Conservation (phyloP, 2,329 filamentous ascomycete species). For the Fusarium anthophilum region DNA sequence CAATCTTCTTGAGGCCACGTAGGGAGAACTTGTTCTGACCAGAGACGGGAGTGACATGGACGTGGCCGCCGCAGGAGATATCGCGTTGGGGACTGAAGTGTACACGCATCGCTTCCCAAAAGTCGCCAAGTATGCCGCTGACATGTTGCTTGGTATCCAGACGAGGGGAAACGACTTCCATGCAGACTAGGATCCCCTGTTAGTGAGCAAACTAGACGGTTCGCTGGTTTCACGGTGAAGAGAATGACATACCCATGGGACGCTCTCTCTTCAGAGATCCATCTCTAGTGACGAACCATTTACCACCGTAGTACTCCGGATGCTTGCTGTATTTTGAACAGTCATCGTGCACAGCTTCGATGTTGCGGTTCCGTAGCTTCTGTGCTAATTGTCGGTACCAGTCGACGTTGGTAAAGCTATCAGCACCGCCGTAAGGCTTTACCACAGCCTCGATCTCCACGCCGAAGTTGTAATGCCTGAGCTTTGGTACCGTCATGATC, state of each 20-base stretch:
- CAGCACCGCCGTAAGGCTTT: slow-evolving; percentile 49
- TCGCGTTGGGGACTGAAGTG: slow-evolving; percentile 51
- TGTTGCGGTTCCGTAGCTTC: slow-evolving; percentile 51
- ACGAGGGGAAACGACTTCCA: slow-evolving; percentile 53
- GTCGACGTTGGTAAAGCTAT: slow-evolving; percentile 51
- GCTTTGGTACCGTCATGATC: slow-evolving; percentile 34
- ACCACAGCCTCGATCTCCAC: slow-evolving; percentile 52
- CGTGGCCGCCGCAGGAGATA: slow-evolving; percentile 51
- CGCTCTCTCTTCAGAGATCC: slow-evolving; percentile 51
- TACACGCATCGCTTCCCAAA: slow-evolving; percentile 55
- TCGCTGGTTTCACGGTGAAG: background rate
- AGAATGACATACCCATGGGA: slow-evolving; percentile 46
- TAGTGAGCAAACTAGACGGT: slow-evolving; percentile 7
- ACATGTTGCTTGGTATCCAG: slow-evolving; percentile 49
- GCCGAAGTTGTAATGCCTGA: slow-evolving; percentile 52
- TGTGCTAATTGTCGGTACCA: slow-evolving; percentile 53
- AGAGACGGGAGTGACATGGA: slow-evolving; percentile 51
- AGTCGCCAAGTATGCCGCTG: slow-evolving; percentile 48
- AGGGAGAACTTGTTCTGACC: slow-evolving; percentile 49
- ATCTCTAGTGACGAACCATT: slow-evolving; percentile 54
- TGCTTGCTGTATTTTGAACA: slow-evolving; percentile 53
- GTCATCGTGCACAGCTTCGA: slow-evolving; percentile 50
- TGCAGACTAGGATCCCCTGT: slow-evolving; percentile 46
- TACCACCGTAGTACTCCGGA: slow-evolving; percentile 53
- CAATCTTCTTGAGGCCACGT: slow-evolving; percentile 48